Base-by-base conservation (phyloP, 2,329 filamentous ascomycete species). In the Fusarium sp. region DNA sequence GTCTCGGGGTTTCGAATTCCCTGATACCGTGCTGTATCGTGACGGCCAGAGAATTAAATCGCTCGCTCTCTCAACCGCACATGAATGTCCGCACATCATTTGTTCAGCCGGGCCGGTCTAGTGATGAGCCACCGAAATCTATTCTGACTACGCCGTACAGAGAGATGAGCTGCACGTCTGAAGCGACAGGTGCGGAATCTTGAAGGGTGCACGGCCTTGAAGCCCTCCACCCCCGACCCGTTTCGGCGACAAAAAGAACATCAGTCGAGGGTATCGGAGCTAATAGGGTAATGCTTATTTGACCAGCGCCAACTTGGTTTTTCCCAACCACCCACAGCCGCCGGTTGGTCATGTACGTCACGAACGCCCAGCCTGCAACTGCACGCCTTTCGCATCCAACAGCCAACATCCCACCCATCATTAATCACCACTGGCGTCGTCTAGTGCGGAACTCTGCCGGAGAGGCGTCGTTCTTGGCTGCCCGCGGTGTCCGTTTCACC, bases 361-460 rank as follows among this genome's bases (percentile, higher is more conserved):
- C 61, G 61, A 61, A 70, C 55, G 53, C 64, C 67, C 38, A 51
- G 61, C 61, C 60, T 62, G 54, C 63, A 23, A 51, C 38, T 64
- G 49, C 42, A 40, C 55, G 14, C 55, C 49, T 62, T 58, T 46
- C 33, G 40, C 58, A 59, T 69, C 64, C 36, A 69, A 56, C 62
- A 55, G 16, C 49, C 62, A 58, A 62, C 46, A 66, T 62, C 70
- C 67, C 61, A 62, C 58, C 34, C 62, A 71, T 61, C 59, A 64
- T 56, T 44, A 53, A 61, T n/a, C 56, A 66, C 49, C 49, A 61
- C 54, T 51, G 49, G 62, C 42, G 50, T 20, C 53, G 42, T 67
- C 60, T 55, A 67, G 73, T 71, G 71, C 70, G 71, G 68, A 72
- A 75, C 64, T 62, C 49, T 74, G 62, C 73, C 68, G 62, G 59